Percentiles rank a stretch among this genome's conserved stretches.
Evolutionary conservation across 768 basidiomycete genomes (phyloP).

Genomic region (Pleurotus djamor): DNA sequence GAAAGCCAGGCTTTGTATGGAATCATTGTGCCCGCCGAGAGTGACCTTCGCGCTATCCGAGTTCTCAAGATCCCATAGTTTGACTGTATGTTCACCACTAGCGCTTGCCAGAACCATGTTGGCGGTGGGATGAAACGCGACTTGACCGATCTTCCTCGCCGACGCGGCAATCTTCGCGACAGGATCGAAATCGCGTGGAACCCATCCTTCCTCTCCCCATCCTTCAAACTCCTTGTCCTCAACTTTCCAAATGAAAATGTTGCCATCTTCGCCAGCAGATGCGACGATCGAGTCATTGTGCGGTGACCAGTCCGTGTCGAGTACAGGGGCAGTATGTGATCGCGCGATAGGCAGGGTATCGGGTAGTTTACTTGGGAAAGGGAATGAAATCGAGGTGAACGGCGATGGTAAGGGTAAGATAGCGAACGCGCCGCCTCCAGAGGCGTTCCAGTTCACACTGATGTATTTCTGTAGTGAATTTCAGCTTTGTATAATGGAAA

Average conservation of each 20-base stretch:
- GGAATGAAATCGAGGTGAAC: conserved; percentile 45
- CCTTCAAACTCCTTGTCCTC: conserved; percentile 66
- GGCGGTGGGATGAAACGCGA: conserved; percentile 92
- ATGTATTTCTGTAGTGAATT: conserved; percentile 63
- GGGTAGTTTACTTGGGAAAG: conserved; percentile 78
- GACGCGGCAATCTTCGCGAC: conserved; percentile 78
- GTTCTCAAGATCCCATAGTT: conserved; percentile 87
- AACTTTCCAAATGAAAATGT: conserved; percentile 90
- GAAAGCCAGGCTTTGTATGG: conserved; percentile 84
- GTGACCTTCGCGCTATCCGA: conserved; percentile 61
- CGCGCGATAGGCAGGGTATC: conserved; percentile 92
- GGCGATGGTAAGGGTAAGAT: conserved; percentile 85
- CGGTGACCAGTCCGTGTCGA: conserved; percentile 97
- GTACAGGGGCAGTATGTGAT: conserved; percentile 78
- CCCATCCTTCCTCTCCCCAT: conserved; percentile 85
- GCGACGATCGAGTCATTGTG: conserved; percentile 91
- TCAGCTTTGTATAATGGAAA: not conserved
- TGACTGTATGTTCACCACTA: conserved; percentile 81
- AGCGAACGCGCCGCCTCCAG: conserved; percentile 93
- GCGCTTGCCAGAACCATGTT: conserved; percentile 80
- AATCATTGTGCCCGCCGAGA: conserved; percentile 78
- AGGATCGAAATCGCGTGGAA: conserved; percentile 80
- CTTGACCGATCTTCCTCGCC: conserved; percentile 89
- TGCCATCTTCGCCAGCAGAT: conserved; percentile 93
- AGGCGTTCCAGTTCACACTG: conserved; percentile 92